Percentiles rank a stretch among this genome's conserved stretches.
phyloP scores from a whole-genome alignment of 1,139 yeast species.

The Candida sanyaensis region DNA sequence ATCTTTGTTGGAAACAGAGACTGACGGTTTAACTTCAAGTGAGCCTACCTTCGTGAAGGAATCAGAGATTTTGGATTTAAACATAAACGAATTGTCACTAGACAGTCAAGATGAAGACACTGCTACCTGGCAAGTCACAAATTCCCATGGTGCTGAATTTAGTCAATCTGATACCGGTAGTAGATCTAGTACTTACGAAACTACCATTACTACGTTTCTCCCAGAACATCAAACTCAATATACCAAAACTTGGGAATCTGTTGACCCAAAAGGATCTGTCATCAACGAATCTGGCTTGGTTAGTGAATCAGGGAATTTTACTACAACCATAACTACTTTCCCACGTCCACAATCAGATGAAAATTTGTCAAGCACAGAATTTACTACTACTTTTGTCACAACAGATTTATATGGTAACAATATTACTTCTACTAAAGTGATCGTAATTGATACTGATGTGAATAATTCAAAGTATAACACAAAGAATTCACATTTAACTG shows the following conservation, averaged over 20 bases:
- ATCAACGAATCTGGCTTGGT: slow-evolving; percentile 12
- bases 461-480: too few species aligned
- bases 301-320: not conserved
- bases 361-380: not conserved
- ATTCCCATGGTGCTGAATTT: not conserved
- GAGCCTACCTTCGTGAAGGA: too few species aligned
- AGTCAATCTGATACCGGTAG: slow-evolving; percentile 8
- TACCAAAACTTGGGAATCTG: slow-evolving; percentile 9
- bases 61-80: too few species aligned
- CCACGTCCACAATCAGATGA: slow-evolving; percentile 6
- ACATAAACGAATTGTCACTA: too few species aligned
- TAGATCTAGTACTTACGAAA: not conserved
- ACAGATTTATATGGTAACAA: not conserved
- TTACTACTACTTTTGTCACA: slow-evolving; percentile 5
- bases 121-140: slow-evolving; percentile 7
- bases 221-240: slow-evolving; percentile 7
- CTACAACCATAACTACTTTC: not conserved
- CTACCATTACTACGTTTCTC: not conserved
- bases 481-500: too few species aligned
- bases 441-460: not conserved
- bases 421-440: slow-evolving; percentile 7
- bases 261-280: slow-evolving; percentile 17
- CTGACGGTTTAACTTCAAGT: slow-evolving; percentile 6
- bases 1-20: not conserved
- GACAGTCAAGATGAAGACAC: not conserved